A percentile compares a stretch with the other conserved stretches of the same genome.
These are phyloP conservation scores for Blastobotrys indianensis DNA, from an alignment of 1,139 yeast species.

Conservation along the genomic window DNA sequence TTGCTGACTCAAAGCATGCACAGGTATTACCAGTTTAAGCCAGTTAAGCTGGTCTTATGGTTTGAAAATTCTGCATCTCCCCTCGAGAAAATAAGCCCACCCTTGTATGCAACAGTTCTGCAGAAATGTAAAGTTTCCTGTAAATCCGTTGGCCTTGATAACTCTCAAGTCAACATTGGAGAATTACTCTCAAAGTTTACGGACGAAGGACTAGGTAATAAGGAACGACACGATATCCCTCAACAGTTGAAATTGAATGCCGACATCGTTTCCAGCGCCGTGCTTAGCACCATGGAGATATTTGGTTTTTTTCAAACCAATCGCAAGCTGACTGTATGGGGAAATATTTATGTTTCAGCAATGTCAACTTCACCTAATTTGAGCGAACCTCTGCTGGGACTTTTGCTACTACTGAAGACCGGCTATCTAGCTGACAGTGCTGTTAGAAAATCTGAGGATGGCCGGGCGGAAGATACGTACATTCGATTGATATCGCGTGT, in stretches of 20 bases:
- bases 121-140: conserved; percentile 19
- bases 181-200: not conserved
- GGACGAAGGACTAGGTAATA: too few relatives aligned
- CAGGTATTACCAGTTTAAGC: conserved; percentile 80
- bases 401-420: conserved; percentile 29
- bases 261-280: conserved; percentile 37
- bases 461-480: conserved; percentile 26
- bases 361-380: conserved; percentile 28
- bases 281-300: conserved; percentile 53
- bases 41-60: conserved; percentile 44
- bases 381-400: conserved; percentile 27
- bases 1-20: conserved; percentile 68
- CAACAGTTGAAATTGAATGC: conserved; percentile 1
- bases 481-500: conserved; percentile 53
- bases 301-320: conserved; percentile 48
- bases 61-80: conserved; percentile 36
- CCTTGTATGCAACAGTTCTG: conserved; percentile 20
- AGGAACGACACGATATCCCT: too few relatives aligned
- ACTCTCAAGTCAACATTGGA: not conserved
- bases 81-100: conserved; percentile 21
- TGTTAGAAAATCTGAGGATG: conserved; percentile 12
- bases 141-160: not conserved
- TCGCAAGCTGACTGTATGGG: conserved; percentile 48
- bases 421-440: conserved; percentile 20
- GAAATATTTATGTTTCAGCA: conserved; percentile 43